These are phyloP conservation scores for Corylus avellana DNA, from an alignment of 306 rosid species.

Conservation along the genomic window DNA sequence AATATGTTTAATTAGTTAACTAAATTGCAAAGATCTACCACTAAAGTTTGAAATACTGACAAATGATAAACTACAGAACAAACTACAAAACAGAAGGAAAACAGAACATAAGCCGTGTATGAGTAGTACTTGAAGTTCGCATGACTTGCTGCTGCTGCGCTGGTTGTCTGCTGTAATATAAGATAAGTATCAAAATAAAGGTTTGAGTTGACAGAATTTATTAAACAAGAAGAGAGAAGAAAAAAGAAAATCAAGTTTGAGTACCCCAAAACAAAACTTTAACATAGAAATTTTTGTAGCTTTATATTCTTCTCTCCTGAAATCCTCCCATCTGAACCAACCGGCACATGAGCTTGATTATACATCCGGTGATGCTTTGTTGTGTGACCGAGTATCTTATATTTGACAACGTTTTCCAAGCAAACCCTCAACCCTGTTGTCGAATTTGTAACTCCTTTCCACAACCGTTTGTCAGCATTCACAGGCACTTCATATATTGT, in stretches of 20 bases:
- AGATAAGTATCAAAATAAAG: too few species aligned
- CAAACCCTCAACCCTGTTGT: conserved; percentile 4
- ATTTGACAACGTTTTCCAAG: conserved; percentile 17
- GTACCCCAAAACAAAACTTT: neutral
- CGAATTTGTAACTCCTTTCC: neutral
- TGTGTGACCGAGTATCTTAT: conserved; percentile 12
- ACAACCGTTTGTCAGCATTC: neutral
- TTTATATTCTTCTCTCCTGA: neutral
- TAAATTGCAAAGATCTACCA: too few species aligned
- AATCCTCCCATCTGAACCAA: conserved; percentile 16
- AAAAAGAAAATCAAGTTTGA: neutral
- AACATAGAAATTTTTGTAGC: neutral
- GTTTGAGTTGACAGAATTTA: too few species aligned
- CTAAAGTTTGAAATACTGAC: too few species aligned
- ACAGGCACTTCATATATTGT: neutral
- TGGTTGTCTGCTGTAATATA: too few species aligned
- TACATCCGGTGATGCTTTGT: conserved; percentile 15
- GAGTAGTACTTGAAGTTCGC: too few species aligned
- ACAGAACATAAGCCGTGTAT: too few species aligned
- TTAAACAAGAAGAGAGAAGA: neutral
- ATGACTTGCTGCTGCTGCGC: too few species aligned
- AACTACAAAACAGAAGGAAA: too few species aligned
- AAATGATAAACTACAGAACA: too few species aligned
- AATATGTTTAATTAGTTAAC: too few species aligned
- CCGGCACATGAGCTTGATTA: neutral